Evolutionary conservation across 1,284 basidiomycete species (phyloP), one percentile per base, ranked within the genome.

Genomic region (Tremellales sp.): DNA sequence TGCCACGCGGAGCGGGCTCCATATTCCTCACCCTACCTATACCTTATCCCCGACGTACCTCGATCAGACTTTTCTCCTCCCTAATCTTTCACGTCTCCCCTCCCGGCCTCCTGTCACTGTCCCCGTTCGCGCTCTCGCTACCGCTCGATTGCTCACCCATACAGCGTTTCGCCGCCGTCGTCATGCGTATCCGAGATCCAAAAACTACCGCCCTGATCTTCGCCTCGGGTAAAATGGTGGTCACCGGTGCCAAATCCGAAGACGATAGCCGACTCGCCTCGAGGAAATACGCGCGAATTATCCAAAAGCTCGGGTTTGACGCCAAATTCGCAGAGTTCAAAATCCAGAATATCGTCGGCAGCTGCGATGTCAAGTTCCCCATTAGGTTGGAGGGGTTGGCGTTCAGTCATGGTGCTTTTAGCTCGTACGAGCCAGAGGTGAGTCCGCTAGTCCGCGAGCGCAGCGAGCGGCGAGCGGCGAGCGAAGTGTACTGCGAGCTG

Each of bases 301-400:
- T 99, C 45, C 96, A 98, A 78, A 98, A 99, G 77, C 86, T 98
- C 40, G 96, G 96, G 31, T 98, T 99, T 74, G 94, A 98, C 61
- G 93, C 96, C 67, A 97, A 97, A 78, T 98, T 98, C 74, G 91
- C 89, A 48, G 94, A 99, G 77, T 98, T 98, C 81, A 99, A 98
- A 79, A 98, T 98, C 49, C 94, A 98, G 79, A 99, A 98, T 75
- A 98, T 98, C 48, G 96, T 98, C 45, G 96, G 96, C 49, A 87
- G 84, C 67, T 98, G 96, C 75, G 96, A 98, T 72, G 96, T 98
- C 65, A 96, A 96, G 78, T 99, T 99, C 80, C 96, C 96, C 53
- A 98, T 99, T 72, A 86, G 96, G 56, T 78, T 98, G 62, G 96
- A 99, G 77, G 96, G 96, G 52, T 81, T 99, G 52, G 94, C 94